phyloP scores from a whole-genome alignment of 495 filamentous ascomycete species.

The Margaritispora aquatica region DNA sequence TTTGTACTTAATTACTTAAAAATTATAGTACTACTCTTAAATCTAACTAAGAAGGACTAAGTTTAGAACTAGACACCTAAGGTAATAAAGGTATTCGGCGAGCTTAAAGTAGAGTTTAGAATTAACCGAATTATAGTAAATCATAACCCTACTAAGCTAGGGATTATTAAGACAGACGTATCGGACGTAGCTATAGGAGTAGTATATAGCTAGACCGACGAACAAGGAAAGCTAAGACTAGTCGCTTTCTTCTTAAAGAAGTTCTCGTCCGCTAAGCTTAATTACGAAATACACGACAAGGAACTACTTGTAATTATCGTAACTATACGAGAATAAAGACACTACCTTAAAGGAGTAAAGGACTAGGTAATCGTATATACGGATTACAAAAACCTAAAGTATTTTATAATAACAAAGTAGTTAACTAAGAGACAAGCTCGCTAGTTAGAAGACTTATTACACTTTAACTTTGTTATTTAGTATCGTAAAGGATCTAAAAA shows the following conservation, averaged over 20 bases:
- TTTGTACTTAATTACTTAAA: not conserved
- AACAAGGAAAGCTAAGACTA: not conserved
- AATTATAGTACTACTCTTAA: not conserved
- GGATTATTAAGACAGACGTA: not conserved
- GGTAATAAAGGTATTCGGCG: not conserved
- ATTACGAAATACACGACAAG: not conserved
- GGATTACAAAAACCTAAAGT: not conserved
- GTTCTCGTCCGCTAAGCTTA: not conserved
- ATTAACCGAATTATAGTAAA: not conserved
- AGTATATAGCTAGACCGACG: not conserved
- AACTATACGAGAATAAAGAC: not conserved
- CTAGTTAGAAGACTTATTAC: not conserved
- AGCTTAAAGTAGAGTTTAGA: not conserved
- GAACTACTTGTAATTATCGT: not conserved
- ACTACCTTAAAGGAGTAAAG: not conserved
- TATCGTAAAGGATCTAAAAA: not conserved
- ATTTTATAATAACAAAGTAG: not conserved
- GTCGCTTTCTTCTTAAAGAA: not conserved
- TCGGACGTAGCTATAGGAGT: not conserved
- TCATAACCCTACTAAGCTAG: not conserved
- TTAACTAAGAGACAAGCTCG: not conserved
- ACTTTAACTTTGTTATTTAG: not conserved
- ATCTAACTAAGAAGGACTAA: not conserved
- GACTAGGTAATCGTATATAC: not conserved
- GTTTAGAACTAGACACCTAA: not conserved